Evolutionary conservation across 192 early-diverging fungal species (phyloP).

Genomic region (Blastocladiella britannica): DNA sequence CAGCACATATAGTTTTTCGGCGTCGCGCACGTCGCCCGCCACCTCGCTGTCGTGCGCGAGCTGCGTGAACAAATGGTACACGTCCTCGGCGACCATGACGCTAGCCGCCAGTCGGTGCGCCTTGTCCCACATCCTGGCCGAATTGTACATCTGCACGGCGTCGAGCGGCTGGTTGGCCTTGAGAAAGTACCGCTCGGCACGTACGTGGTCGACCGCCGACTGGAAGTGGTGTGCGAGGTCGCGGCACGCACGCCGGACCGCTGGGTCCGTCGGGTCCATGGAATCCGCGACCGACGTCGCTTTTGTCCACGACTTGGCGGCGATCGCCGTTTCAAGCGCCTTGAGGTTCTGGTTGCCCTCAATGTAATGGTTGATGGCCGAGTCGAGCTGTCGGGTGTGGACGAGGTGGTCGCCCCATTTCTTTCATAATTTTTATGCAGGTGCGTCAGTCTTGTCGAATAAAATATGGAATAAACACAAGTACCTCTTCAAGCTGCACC

Average conservation of each 20-base stretch:
- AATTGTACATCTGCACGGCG: constrained; percentile 43
- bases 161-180: constrained; percentile 29
- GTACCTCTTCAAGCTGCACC: constrained; percentile 31
- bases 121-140: constrained; percentile 35
- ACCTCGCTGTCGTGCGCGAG: constrained; percentile 39
- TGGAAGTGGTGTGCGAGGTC: constrained; percentile 31
- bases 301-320: constrained; percentile 40
- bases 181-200: constrained; percentile 39
- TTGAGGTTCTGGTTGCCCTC: constrained; percentile 36
- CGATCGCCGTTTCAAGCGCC: constrained; percentile 29
- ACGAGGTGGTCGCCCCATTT: constrained; percentile 46
- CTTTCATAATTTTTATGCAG: constrained; percentile 4
- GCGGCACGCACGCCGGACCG: constrained; percentile 23
- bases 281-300: constrained; percentile 37
- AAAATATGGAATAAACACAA: constrained; percentile 1
- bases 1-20: constrained; percentile 38
- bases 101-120: constrained; percentile 33
- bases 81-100: constrained; percentile 36
- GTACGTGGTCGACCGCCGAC: constrained; percentile 14
- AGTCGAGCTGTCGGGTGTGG: constrained; percentile 36
- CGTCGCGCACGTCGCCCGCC: constrained; percentile 34
- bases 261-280: constrained; percentile 23
- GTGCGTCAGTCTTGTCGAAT: no score
- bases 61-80: constrained; percentile 29
- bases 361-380: constrained; percentile 44